Evolutionary conservation across 257 asterid genomes (phyloP).

Genomic region (Fraxinus quadrangulata): DNA sequence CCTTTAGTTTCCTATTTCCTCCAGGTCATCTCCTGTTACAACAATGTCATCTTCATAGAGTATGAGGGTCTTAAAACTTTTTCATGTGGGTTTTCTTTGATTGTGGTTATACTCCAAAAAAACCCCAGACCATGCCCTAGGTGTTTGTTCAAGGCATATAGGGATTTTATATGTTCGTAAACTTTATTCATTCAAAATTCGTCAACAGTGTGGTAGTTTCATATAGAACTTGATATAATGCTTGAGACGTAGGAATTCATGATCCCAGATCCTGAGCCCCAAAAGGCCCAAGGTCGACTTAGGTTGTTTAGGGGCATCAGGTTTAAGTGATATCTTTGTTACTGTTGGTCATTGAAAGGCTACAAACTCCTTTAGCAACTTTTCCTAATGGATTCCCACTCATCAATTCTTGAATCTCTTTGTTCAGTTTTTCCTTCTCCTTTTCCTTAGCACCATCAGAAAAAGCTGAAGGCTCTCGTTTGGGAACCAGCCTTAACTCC

Average conservation of each 20-base stretch:
- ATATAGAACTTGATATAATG: not conserved
- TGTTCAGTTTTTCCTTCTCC: too few species aligned
- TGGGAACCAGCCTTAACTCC: too few species aligned
- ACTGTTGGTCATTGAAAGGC: not conserved
- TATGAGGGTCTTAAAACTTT: not conserved
- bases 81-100: too few species aligned
- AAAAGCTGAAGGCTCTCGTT: too few species aligned
- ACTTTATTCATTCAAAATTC: too few species aligned
- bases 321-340: not conserved
- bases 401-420: too few species aligned
- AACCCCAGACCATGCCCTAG: not conserved
- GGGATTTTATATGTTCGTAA: not conserved
- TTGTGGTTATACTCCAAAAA: not conserved
- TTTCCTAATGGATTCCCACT: not conserved
- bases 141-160: not conserved
- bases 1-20: not conserved
- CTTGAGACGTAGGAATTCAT: not conserved
- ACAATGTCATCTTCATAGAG: not conserved
- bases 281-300: not conserved
- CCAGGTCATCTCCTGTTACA: not conserved
- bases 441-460: too few species aligned
- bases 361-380: not conserved
- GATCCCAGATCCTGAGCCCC: not conserved
- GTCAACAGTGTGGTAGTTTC: not conserved
- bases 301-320: not conserved